A percentile compares a stretch with the other conserved stretches of the same genome.
These are phyloP conservation scores for Salix udensis DNA, from an alignment of 345 rosid species.

Conservation along the genomic window DNA sequence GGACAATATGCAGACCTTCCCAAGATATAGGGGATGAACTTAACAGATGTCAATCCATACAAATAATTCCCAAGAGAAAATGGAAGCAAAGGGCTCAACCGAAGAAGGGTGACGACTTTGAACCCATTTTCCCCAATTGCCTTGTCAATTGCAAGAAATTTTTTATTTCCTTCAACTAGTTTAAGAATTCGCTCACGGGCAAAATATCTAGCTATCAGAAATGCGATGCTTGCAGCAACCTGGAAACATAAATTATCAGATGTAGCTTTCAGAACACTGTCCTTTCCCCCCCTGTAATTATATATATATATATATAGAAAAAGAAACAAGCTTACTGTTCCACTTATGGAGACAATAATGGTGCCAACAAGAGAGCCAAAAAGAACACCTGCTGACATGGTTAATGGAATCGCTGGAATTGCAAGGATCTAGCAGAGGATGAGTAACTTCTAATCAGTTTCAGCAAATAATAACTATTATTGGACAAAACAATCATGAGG, in stretches of 20 bases:
- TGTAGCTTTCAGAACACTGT: conserved; percentile 7
- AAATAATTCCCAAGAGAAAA: conserved; percentile 92
- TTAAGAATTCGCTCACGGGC: conserved; percentile 93
- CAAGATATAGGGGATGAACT: conserved; percentile 81
- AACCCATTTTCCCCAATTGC: conserved; percentile 97
- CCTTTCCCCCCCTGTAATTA: neutral
- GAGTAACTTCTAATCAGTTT: conserved; percentile 11
- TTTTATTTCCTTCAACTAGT: conserved; percentile 90
- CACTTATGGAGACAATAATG: conserved; percentile 93
- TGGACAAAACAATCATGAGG: neutral
- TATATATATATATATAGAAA: neutral
- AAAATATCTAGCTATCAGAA: conserved; percentile 94
- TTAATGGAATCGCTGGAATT: conserved; percentile 90
- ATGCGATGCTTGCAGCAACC: conserved; percentile 93
- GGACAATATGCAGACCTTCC: conserved; percentile 62
- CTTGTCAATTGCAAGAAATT: conserved; percentile 92
- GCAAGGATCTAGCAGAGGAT: conserved; percentile 64
- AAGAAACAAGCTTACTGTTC: conserved; percentile 57
- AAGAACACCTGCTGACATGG: conserved; percentile 99
- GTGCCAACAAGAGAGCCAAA: conserved; percentile 85
- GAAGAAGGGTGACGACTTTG: conserved; percentile 83
- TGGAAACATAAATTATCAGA: conserved; percentile 32
- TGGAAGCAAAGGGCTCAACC: conserved; percentile 95
- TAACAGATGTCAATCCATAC: conserved; percentile 89
- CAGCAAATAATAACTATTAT: neutral